Evolutionary conservation across 768 basidiomycete genomes (phyloP).

Genomic region (Cubamyces sp.): DNA sequence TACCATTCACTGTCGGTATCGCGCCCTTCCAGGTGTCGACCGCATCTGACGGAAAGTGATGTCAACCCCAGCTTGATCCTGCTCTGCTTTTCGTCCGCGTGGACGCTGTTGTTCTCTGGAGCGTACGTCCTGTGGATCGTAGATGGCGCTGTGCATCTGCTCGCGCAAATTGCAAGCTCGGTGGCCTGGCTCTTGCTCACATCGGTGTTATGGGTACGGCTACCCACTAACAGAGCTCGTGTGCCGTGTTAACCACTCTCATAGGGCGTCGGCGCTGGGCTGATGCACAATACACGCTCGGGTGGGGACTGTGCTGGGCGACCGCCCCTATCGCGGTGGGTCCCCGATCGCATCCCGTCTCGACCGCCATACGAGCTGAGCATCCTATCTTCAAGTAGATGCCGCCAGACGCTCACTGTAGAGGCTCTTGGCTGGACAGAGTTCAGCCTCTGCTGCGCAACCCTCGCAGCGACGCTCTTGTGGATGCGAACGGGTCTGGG

Average conservation of each 20-base stretch:
- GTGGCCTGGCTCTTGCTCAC: constrained; percentile 74
- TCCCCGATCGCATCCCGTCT: constrained; percentile 21
- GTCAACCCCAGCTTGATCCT: constrained; percentile 42
- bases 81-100: constrained; percentile 40
- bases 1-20: constrained; percentile 66
- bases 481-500: constrained; percentile 48
- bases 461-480: constrained; percentile 57
- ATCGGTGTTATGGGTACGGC: constrained; percentile 64
- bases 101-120: constrained; percentile 74
- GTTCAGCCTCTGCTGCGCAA: constrained; percentile 61
- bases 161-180: constrained; percentile 80
- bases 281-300: constrained; percentile 65
- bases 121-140: constrained; percentile 75
- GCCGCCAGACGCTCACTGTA: constrained; percentile 73
- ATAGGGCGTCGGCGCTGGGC: constrained; percentile 68
- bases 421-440: constrained; percentile 80
- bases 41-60: constrained; percentile 19
- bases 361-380: constrained; percentile 17
- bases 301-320: constrained; percentile 62
- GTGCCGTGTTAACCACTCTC: background rate
- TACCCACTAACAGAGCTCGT: constrained; percentile 5
- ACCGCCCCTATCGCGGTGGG: constrained; percentile 56
- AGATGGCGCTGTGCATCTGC: constrained; percentile 63
- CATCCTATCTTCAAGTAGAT: constrained; percentile 42
- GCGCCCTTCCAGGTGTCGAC: constrained; percentile 7